Evolutionary conservation across 2,329 filamentous ascomycete genomes (phyloP).

Genomic region (Lasiodiplodia gonubiensis): DNA sequence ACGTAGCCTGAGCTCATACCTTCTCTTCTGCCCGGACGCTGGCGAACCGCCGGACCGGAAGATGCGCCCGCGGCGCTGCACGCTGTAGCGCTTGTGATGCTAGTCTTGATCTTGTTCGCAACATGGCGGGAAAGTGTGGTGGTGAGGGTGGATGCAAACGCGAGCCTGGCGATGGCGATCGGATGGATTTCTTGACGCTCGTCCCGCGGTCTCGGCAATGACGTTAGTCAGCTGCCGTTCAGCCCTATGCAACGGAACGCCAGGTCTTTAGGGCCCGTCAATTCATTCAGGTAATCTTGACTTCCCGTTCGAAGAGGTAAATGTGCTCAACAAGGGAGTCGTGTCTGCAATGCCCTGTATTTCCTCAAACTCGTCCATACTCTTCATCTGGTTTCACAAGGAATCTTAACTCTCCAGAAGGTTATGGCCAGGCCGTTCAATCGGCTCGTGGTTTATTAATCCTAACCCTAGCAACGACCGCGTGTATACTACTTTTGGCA

Average conservation of each 20-base stretch:
- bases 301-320: background rate
- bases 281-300: background rate
- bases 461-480: constrained; percentile 13
- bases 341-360: background rate
- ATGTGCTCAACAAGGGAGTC: too few species aligned
- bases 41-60: constrained; percentile 36
- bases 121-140: constrained; percentile 16
- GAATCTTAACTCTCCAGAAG: background rate
- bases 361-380: background rate
- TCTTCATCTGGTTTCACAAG: background rate
- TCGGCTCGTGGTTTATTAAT: constrained; percentile 7
- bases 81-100: constrained; percentile 18
- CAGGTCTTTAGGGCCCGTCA: background rate
- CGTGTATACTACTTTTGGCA: constrained; percentile 11
- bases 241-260: background rate
- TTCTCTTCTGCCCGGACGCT: constrained; percentile 43
- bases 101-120: constrained; percentile 20
- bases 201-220: constrained; percentile 23
- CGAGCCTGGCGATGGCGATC: constrained; percentile 14
- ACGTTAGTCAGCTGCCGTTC: constrained; percentile 28
- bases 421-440: background rate
- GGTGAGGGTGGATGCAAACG: background rate
- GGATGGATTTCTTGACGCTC: constrained; percentile 25
- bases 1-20: constrained; percentile 35
- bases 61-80: background rate